These are phyloP conservation scores for Glycine soja DNA, from an alignment of 306 rosid species.

Conservation along the genomic window DNA sequence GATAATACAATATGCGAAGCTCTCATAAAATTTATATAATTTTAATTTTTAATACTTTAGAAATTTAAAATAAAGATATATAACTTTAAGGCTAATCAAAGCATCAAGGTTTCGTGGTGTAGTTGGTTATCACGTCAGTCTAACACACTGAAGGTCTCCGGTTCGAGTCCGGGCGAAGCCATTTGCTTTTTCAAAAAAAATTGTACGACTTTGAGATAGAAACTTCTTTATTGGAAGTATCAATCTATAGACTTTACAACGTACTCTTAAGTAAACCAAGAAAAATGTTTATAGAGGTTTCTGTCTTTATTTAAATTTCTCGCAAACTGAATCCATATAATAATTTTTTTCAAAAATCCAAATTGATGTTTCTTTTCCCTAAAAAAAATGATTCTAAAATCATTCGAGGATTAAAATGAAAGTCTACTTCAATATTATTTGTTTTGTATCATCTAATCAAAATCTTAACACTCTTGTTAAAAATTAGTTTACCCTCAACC, in stretches of 20 bases:
- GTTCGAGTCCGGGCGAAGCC: constrained; percentile 73
- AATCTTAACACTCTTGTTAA: not conserved
- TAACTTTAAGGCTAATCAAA: too few species aligned
- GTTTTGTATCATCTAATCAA: not conserved
- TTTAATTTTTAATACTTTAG: too few species aligned
- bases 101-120: constrained; percentile 57
- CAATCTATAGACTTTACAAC: too few species aligned
- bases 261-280: too few species aligned
- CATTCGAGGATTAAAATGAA: not conserved
- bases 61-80: too few species aligned
- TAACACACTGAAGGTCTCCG: constrained; percentile 95
- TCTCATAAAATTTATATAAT: too few species aligned
- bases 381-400: not conserved
- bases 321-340: too few species aligned
- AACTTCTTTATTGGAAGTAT: not conserved
- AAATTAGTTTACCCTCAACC: not conserved
- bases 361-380: not conserved
- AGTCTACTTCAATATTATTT: not conserved
- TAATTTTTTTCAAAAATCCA: not conserved
- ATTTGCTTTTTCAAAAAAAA: not conserved
- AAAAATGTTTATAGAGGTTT: too few species aligned
- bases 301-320: too few species aligned
- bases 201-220: too few species aligned
- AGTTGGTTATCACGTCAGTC: constrained; percentile 96
- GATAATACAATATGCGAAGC: too few species aligned